Base-by-base conservation (phyloP, 345 rosid genomes). In the Syzygium jambos region DNA sequence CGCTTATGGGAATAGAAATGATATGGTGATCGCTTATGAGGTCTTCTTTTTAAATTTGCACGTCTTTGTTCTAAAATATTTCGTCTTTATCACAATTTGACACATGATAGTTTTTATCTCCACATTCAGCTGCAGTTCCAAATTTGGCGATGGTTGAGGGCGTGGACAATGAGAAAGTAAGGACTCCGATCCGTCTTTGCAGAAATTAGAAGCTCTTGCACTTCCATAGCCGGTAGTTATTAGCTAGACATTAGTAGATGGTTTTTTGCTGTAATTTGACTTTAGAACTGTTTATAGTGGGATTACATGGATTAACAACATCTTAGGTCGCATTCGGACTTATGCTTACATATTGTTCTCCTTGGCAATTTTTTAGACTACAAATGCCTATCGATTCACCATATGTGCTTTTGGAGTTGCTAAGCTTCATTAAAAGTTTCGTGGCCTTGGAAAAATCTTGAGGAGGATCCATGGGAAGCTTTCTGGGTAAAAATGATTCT, bases 131-230 rank as follows among this genome's bases (percentile, higher is more conserved):
- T 90, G 98, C 92, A 87, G 98, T 97, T 41, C 97, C 98, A 55
- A 97, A 95, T 89, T 88, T 97, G 87, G 93, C 93, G 30, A 93
- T 92, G 92, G 93, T 95, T 89, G 90, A 97, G 89, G 95, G 98
- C 51, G 93, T 96, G 43, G 98, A 95, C 88, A 96, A 94, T 52
- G 94, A 90, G 87, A 97, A 97, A 98, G 98, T 97, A 88, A 89
- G 87, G 54, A 78, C 85, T 53, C 15, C 21, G 0, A 53, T 52
- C 34, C 9, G 49, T 29, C 46, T 51, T 56, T 84, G 86, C 22
- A 34, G 43, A 85, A 11, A 16, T 7, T 30, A 41, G 61, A n/a
- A 52, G 41, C 59, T 84, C 25, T 84, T 38, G 46, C 59, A 52
- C 16, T 30, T 84, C 27, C 55, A 53, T 57, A 23, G 84, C 84